Evolutionary conservation across 2,329 filamentous ascomycete species (phyloP), one percentile per base, ranked within the genome.

Genomic region (Sphaerulina vaccinii): DNA sequence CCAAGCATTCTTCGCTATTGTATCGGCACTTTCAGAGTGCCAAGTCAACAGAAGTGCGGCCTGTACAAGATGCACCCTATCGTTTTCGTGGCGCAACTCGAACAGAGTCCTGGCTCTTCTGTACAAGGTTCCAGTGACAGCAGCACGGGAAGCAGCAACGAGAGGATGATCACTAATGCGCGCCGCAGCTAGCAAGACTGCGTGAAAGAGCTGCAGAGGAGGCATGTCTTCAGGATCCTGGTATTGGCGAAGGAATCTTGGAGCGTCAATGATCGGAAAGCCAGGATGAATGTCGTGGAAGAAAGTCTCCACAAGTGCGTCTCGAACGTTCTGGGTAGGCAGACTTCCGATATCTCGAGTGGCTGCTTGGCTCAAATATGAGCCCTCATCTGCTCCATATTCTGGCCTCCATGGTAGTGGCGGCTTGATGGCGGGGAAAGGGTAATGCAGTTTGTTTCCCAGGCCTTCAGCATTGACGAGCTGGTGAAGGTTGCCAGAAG

Each of bases 221-320:
- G 46, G 29, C 51, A 36, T 2, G 46, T 51, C 5, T 42, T 48
- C 11, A 8, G 45, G 41, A 46, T 52, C 11, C n/a, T 38, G 27
- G 24, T 36, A 36, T 19, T 19, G 41, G 27, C 24, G 19, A 13
- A 29, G 43, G 22, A 47, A 44, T 33, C 27, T 29, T 37, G 23
- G 18, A 18, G 42, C 23, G 22, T 56, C 54, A 16, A 56, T 22
- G 18, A 56, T 44, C 4, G 54, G 54, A 15, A 52, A 53, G 2
- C 54, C 50, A n/a, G 54, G 50, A 44, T 56, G 45, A 13, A 56
- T 52, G 32, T 47, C 39, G 15, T 23, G 41, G 40, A 56, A 56
- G 46, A 53, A 56, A 19, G 54, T 52, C 7, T 52, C 45, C 6
- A 56, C 38, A 18, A 56, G 37, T 16, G 54, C 33, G 21, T 56